These are phyloP conservation scores for Coleophoma cylindrospora DNA, from an alignment of 2,329 filamentous ascomycete genomes.

Conservation along the genomic window DNA sequence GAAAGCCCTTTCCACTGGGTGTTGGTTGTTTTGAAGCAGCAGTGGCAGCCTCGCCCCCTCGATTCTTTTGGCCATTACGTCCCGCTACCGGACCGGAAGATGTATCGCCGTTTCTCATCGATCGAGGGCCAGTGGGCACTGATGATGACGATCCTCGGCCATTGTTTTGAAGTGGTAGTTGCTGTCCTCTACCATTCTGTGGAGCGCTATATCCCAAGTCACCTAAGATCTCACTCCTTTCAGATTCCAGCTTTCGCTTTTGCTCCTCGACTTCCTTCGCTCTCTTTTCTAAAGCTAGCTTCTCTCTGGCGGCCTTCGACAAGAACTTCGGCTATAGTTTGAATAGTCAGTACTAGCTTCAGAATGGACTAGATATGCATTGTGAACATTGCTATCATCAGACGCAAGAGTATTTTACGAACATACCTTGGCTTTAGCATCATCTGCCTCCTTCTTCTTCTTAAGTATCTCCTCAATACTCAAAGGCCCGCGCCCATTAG, in stretches of 20 bases:
- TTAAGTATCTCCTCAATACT: constrained; percentile 82
- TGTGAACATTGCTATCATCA: constrained; percentile 23
- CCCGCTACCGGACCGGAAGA: constrained; percentile 34
- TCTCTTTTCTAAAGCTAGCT: constrained; percentile 72
- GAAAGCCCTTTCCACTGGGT: constrained; percentile 21
- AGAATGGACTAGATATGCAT: constrained; percentile 19
- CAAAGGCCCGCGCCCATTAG: constrained; percentile 44
- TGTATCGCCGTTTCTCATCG: constrained; percentile 50
- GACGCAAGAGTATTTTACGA: constrained; percentile 1
- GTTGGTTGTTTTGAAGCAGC: constrained; percentile 23
- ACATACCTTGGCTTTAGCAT: constrained; percentile 69
- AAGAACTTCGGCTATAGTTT: constrained; percentile 68
- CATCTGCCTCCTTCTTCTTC: constrained; percentile 82
- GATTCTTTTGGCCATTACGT: constrained; percentile 15
- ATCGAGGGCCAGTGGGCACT: constrained; percentile 68
- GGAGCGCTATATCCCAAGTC: constrained; percentile 5
- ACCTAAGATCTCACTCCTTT: constrained; percentile 15
- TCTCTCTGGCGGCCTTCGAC: constrained; percentile 76
- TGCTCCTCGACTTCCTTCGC: constrained; percentile 65
- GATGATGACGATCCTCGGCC: constrained; percentile 17
- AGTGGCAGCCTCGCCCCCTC: constrained; percentile 12
- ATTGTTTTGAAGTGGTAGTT: constrained; percentile 15
- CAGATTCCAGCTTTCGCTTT: constrained; percentile 38
- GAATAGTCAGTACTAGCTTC: constrained; percentile 14
- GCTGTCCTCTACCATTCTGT: constrained; percentile 15